Base-by-base conservation (phyloP, 352 stramenopile species). In the Globisporangium yorkense region DNA sequence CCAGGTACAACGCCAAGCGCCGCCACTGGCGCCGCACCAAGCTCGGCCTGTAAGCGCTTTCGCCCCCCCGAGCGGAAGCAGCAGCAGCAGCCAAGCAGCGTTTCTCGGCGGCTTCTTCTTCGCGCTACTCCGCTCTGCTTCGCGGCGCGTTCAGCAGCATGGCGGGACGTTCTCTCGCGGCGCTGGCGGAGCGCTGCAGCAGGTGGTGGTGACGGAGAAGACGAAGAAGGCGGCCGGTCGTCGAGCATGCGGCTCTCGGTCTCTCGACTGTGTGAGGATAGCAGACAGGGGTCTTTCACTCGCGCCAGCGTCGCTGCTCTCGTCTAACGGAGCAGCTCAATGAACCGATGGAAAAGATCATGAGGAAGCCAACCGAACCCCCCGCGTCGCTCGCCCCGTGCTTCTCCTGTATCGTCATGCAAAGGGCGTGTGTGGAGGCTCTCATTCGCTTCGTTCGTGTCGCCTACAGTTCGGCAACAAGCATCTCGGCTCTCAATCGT, bases 1-100 rank as follows among this genome's bases (percentile, higher is more conserved):
- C 13, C 65, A 98, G 96, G 73, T 99, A 99, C 94, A 99, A 99
- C 84, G 87, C 92, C 58, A 99, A 99, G 91, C 92, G 98, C 80
- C 93, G 98, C 72, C 97, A 99, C 92, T 99, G 97, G 98, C 96
- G 97, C 71, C 95, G 98, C 80, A 99, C 97, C 69, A 99, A 99
- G 93, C 93, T 99, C 67, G 96, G 97, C 77, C 84, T 99, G 79
- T 99, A 99, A 99, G 74, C 75, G 62, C 53, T 49, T 63, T 68
- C 47, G 43, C 58, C 37, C 33, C 57, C 9, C 1, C 12, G 3
- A 43, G 37, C 37, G 18, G 37, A 13, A 43, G 37, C 35, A 41
- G 51, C 50, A 52, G 29, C 24, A 37, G 13, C 51, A 58, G 51
- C 58, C 44, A 56, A 56, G 52, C 51, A 24, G 27, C 24, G 20